Percentiles rank a stretch among this genome's conserved stretches.
phyloP scores from a whole-genome alignment of 176 grass and related monocot species.

The Alloteropsis semialata region DNA sequence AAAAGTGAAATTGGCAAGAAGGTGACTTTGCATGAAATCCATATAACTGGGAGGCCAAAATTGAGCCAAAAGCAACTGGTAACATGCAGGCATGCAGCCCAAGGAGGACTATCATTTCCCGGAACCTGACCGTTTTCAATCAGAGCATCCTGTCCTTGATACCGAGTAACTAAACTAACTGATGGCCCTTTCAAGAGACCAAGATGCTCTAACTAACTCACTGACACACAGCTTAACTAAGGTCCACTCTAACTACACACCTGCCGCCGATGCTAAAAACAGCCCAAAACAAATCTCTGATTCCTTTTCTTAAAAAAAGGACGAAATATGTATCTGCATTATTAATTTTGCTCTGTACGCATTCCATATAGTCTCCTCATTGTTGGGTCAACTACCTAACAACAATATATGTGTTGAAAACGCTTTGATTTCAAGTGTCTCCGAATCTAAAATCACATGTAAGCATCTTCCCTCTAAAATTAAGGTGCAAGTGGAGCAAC shows the following conservation, averaged over 20 bases:
- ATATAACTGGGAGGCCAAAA: neutral
- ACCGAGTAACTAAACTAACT: conserved; percentile 28
- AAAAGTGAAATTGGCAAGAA: neutral
- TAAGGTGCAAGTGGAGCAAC: neutral
- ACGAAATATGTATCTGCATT: neutral
- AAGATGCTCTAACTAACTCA: conserved; percentile 13
- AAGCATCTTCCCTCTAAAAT: neutral
- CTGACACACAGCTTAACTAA: conserved; percentile 1
- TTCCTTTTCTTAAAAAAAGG: neutral
- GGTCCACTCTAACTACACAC: neutral
- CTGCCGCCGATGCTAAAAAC: neutral
- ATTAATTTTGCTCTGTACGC: neutral
- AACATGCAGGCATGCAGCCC: neutral
- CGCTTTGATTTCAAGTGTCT: neutral
- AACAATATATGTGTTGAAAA: neutral
- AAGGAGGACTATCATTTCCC: neutral
- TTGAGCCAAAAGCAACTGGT: neutral
- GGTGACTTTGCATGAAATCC: neutral
- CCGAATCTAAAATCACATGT: neutral
- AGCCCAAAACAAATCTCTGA: neutral
- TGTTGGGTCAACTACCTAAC: neutral
- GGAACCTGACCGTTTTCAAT: neutral
- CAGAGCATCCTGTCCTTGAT: neutral
- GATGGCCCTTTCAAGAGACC: conserved; percentile 5
- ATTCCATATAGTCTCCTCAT: no score